Base-by-base conservation (phyloP, 83 land plant species). In the Picea engelmannii region DNA sequence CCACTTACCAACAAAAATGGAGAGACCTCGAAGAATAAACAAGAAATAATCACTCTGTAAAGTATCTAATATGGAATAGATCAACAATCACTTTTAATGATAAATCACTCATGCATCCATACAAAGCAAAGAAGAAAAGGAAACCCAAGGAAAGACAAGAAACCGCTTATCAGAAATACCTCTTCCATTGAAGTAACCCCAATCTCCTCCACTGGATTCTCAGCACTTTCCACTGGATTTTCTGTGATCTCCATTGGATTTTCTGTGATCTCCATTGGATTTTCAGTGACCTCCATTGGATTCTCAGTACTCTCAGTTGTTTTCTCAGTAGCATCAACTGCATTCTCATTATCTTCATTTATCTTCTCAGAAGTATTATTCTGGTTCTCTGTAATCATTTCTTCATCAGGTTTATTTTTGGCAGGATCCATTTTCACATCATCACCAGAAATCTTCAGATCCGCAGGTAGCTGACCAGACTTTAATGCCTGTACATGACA, bases 391-490 rank as follows among this genome's bases (percentile, higher is more conserved):
- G 84, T 42, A 8, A 66, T 82, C 83, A 78, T 85, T 23, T 40
- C 80, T 18, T 81, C 74, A 66, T 31, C 59, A 63, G 9, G 18
- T 44, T 83, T 81, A 44, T 79, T 78, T n/a, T 81, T 42, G 44
- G 38, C 64, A 49, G 66, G 7, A 31, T 75, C 55, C 18, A 58
- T 16, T 9, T 47, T 35, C 15, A 25, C 35, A 67, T 79, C 83
- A 80, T 85, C 83, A 27, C 76, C 87, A 12, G 68, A 21, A 62
- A 85, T 75, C 66, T 68, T 85, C 62, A 93, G 83, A 75, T 93
- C 94, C 47, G 89, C 91, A 66, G 96, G 96, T 58, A 93, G 82
- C 82, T 93, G 96, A 18, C 96, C 94, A 44, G 92, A 85, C 84
- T 86, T 89, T 73, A 91, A 67, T n/a, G 92, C 95, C 95, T 93